Evolutionary conservation across 257 asterid species (phyloP), one percentile per base, ranked within the genome.

Genomic region (Primulina eburnea): DNA sequence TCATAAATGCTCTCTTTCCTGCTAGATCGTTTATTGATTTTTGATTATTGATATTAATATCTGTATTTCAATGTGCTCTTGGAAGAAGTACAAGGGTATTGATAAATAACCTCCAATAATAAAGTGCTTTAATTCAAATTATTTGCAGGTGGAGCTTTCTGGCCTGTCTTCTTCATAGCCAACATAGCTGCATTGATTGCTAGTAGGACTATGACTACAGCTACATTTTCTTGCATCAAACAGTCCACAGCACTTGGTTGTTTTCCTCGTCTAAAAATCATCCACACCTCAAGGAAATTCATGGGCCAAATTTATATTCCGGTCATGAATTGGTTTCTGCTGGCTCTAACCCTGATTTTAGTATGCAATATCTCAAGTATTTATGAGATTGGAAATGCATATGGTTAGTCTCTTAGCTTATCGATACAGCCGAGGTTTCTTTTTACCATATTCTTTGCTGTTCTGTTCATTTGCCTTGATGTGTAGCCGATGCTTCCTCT

Each of bases 271-370:
- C 92, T 94, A 30, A 94, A 94, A 85, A 89, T 94, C 62, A 77
- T 94, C 69, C 99, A 94, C 74, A 94, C 99, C 52, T 94, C 99
- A 7, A 87, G 91, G 65, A 94, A 88, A 65, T 91, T 91, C 85
- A 88, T 88, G 97, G 99, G 99, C 70, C 99, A 94, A 77, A 91
- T 94, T 72, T 94, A 94, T 65, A 91, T 94, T 73, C 99, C 99
- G 35, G 97, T 83, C 80, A 87, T 94, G 96, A 94, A 94, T 81
- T 94, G 97, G 98, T 89, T 94, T 81, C 81, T 94, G 47, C 87
- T 94, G 83, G 89, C 68, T 37, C 79, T 87, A 12, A 88, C 98
- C 6, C 81, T 94, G 80, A 84, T 89, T 68, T 74, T 94, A 59
- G 95, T 92, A 76, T 88, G 96, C 84, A 81, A 89, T 35, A 91